Base-by-base conservation (phyloP, 768 basidiomycete species). In the Rubroboletus satanas region DNA sequence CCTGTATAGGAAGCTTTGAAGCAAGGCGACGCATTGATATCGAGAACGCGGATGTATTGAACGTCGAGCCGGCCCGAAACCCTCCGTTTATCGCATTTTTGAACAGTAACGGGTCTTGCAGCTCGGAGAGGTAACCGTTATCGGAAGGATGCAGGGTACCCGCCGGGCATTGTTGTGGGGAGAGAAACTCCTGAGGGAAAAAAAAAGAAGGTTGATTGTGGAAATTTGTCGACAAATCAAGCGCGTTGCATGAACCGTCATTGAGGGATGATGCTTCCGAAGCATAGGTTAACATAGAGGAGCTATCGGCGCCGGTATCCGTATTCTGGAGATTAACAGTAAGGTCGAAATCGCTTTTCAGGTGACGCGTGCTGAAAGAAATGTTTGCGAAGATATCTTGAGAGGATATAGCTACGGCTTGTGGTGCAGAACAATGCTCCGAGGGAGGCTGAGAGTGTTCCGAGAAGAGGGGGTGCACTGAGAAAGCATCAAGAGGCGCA, bases 11-110 rank as follows among this genome's bases (percentile, higher is more conserved):
- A 41, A 64, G 61, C 23, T 70, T 73, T 17, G 70, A 66, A 45
- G 69, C 56, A 35, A 70, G 59, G 18, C 66, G 71, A n/a, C 67
- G 65, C 52, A 61, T 66, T 21, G 74, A 70, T 56, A 70, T 63
- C 37, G 70, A 71, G 36, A 62, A 55, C 33, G 54, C 53, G 54
- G 64, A 54, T 32, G 58, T 33, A 28, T 53, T 54, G 9, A 55
- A 53, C n/a, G 54, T 33, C 36, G 68, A 33, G 14, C 54, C 31
- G 3, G 39, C 29, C 51, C 59, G 62, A 36, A 50, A 41, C 1
- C 54, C 52, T 46, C 55, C 55, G 37, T 56, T 51, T 21, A 50
- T 57, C 43, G 33, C 37, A 32, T 62, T 56, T 37, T 57, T 65
- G 51, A 57, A 63, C 17, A 55, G 42, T 37, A 55, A 36, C 17